Conservation (phyloP, 768 basidiomycete genomes). For the Boletus vinaceobasis region DNA sequence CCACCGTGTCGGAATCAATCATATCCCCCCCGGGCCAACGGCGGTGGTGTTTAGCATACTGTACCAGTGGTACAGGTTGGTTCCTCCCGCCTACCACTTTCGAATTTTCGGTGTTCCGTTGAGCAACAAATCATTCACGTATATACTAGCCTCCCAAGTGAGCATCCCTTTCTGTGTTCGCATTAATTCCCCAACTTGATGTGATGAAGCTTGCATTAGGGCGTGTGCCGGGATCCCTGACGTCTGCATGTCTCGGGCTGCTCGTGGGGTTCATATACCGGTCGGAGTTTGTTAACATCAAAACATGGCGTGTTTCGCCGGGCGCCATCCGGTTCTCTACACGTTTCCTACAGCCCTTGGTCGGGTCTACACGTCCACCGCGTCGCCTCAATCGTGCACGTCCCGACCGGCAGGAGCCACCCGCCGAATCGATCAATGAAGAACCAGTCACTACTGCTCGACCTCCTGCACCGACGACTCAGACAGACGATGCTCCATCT, state of each 20-base stretch:
- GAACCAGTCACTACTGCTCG: slow-evolving; percentile 66
- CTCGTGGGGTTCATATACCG: slow-evolving; percentile 76
- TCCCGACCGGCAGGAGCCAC: slow-evolving; percentile 46
- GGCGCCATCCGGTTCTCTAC: slow-evolving; percentile 51
- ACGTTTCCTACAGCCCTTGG: slow-evolving; percentile 59
- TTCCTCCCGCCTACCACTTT: slow-evolving; percentile 74
- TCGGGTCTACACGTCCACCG: slow-evolving; percentile 62
- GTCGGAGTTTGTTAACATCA: slow-evolving; percentile 75
- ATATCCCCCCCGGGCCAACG: slow-evolving; percentile 74
- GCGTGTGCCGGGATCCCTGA: slow-evolving; percentile 61
- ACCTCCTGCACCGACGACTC: slow-evolving; percentile 26
- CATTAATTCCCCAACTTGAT: slow-evolving; percentile 1
- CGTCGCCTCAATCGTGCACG: slow-evolving; percentile 71
- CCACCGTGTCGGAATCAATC: slow-evolving; percentile 65
- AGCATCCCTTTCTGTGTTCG: slow-evolving; percentile 11
- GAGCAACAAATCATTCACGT: slow-evolving; percentile 73
- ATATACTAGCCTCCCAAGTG: slow-evolving; percentile 73
- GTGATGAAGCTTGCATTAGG: slow-evolving; percentile 60
- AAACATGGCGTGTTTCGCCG: slow-evolving; percentile 73
- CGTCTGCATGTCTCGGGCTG: slow-evolving; percentile 62
- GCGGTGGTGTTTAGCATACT: slow-evolving; percentile 73
- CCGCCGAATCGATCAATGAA: slow-evolving; percentile 38
- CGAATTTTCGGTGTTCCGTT: slow-evolving; percentile 70
- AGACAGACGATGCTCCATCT: slow-evolving; percentile 18
- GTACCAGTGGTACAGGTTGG: slow-evolving; percentile 78